These are phyloP conservation scores for Lachnellula cervina DNA, from an alignment of 2,329 filamentous ascomycete species.

Conservation along the genomic window DNA sequence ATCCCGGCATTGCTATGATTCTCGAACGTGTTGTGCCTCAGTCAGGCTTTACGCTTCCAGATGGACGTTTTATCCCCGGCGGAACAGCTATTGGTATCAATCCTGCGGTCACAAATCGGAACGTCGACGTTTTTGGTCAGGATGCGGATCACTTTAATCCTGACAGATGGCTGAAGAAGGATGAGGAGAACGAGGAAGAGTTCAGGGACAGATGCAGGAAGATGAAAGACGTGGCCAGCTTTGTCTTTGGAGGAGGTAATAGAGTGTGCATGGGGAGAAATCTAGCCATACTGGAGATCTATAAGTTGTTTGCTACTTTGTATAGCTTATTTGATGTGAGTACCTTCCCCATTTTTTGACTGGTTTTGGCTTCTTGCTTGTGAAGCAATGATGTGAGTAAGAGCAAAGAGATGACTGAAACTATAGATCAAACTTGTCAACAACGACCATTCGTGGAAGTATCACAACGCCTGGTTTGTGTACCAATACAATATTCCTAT, in stretches of 20 bases:
- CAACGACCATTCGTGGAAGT: no score
- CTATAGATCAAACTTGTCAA: no score
- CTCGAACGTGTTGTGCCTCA: neutral
- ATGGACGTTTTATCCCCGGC: constrained; percentile 31
- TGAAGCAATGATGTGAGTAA: no score
- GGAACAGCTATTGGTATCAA: constrained; percentile 6
- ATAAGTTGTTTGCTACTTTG: constrained; percentile 35
- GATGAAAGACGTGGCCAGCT: constrained; percentile 10
- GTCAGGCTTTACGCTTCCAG: neutral
- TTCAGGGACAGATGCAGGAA: neutral
- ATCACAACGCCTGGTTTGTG: no score
- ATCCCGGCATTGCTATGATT: neutral
- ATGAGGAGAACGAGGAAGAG: constrained; percentile 4
- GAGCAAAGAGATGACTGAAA: no score
- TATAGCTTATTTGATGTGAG: constrained; percentile 14
- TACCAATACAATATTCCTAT: no score
- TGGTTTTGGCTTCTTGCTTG: no score
- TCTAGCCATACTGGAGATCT: constrained; percentile 38
- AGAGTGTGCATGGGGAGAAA: constrained; percentile 39
- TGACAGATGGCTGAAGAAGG: no score
- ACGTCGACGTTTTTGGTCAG: constrained; percentile 3
- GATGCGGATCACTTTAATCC: no score
- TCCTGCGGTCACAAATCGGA: constrained; percentile 13
- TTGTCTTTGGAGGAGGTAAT: constrained; percentile 34
- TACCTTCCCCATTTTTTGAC: neutral